Conservation (phyloP, 2,329 filamentous ascomycete genomes). For the Monilinia aucupariae region DNA sequence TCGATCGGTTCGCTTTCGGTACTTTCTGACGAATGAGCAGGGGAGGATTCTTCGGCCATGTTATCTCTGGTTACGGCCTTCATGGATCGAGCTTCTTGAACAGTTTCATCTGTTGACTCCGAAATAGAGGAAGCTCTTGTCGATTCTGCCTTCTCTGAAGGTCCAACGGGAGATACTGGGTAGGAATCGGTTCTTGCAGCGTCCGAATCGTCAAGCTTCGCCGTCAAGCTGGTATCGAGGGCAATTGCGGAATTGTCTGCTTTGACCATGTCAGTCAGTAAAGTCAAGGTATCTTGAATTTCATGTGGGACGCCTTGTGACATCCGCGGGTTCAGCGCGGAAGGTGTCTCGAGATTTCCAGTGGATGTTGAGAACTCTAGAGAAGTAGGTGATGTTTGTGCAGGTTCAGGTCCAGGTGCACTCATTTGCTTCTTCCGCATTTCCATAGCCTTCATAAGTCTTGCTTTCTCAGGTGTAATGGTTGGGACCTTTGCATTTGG, state of each 20-base stretch:
- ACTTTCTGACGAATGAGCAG: neutral
- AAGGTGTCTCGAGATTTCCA: constrained; percentile 14
- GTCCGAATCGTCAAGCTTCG: constrained; percentile 35
- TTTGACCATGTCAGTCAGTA: constrained; percentile 35
- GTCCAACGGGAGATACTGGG: constrained; percentile 50
- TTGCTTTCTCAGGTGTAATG: constrained; percentile 85
- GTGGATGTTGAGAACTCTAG: constrained; percentile 15
- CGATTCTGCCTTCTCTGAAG: constrained; percentile 53
- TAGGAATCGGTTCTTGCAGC: constrained; percentile 49
- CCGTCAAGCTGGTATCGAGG: constrained; percentile 42
- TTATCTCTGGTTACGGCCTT: constrained; percentile 17
- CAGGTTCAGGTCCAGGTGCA: constrained; percentile 19
- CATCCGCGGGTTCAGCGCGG: constrained; percentile 6
- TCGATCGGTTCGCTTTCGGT: neutral
- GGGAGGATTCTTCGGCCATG: neutral
- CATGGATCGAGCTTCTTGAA: constrained; percentile 35
- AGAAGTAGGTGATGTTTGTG: constrained; percentile 7
- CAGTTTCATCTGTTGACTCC: constrained; percentile 56
- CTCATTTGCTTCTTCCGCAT: constrained; percentile 75
- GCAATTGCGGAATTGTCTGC: constrained; percentile 50
- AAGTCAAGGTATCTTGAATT: constrained; percentile 27
- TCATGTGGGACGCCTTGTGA: constrained; percentile 22
- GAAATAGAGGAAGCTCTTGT: constrained; percentile 61
- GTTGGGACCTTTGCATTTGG: constrained; percentile 36
- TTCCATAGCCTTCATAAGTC: constrained; percentile 91